Conservation (phyloP, 305 asterid species). For the Solanum hybrid region DNA sequence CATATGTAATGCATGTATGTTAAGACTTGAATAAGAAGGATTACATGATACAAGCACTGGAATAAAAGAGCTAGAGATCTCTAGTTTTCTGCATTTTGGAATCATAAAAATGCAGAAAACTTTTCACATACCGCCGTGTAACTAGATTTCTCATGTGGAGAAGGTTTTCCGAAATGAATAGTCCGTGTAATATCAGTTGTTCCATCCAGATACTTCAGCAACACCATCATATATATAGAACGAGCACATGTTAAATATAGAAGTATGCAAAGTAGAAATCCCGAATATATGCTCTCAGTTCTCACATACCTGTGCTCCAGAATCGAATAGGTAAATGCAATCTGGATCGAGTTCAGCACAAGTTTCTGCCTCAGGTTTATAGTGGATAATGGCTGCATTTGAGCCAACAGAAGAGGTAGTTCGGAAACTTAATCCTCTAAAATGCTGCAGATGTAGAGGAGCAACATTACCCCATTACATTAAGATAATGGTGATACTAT, state of each 20-base stretch:
- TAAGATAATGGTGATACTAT: not conserved
- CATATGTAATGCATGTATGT: not conserved
- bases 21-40: not conserved
- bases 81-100: too few species aligned
- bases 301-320: constrained; percentile 85
- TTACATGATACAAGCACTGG: not conserved
- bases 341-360: constrained; percentile 88
- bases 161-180: constrained; percentile 86
- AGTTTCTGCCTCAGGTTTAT: constrained; percentile 58
- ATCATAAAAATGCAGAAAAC: not conserved
- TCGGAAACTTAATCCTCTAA: constrained; percentile 86
- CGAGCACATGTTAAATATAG: not conserved
- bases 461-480: not conserved
- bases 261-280: not conserved
- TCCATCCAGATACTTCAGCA: constrained; percentile 81
- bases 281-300: not conserved
- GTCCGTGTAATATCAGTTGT: constrained; percentile 98
- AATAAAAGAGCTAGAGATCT: not conserved
- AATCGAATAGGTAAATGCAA: constrained; percentile 79
- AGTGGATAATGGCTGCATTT: constrained; percentile 88
- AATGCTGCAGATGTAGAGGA: constrained; percentile 43
- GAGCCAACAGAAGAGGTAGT: constrained; percentile 96
- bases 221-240: constrained; percentile 10
- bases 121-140: constrained; percentile 70
- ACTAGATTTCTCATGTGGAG: constrained; percentile 88